phyloP scores from a whole-genome alignment of 2,329 filamentous ascomycete species.

The Fusarium sp. region DNA sequence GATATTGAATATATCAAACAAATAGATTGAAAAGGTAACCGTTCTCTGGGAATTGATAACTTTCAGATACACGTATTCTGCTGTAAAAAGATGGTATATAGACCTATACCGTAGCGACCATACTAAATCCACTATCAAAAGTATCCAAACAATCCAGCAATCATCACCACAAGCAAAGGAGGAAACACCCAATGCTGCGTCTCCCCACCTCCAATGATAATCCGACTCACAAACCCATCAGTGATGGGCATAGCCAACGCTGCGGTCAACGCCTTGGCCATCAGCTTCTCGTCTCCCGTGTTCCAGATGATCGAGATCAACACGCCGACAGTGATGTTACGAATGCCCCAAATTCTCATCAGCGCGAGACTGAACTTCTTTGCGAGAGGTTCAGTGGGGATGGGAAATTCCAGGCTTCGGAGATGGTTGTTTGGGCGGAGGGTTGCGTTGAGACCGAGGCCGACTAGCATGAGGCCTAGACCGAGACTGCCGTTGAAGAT shows the following conservation, averaged over 20 bases:
- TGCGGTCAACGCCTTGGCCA: background rate
- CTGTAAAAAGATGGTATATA: rapidly evolving
- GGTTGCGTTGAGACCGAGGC: slow-evolving; percentile 13
- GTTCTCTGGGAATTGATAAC: too few relatives aligned
- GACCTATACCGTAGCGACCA: too few relatives aligned
- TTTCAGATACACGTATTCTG: too few relatives aligned
- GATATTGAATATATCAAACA: too few relatives aligned
- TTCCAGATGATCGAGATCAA: background rate
- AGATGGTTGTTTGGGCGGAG: slow-evolving; percentile 10
- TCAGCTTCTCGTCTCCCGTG: rapidly evolving
- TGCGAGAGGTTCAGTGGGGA: slow-evolving; percentile 1
- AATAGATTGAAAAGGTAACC: too few relatives aligned
- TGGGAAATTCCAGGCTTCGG: background rate
- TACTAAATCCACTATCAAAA: background rate
- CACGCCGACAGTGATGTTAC: slow-evolving; percentile 8
- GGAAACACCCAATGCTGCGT: slow-evolving; percentile 20
- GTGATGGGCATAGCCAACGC: background rate
- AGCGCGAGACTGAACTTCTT: slow-evolving; percentile 10
- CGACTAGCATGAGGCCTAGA: background rate
- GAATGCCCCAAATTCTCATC: slow-evolving; percentile 15
- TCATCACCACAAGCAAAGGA: background rate
- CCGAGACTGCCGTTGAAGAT: slow-evolving; percentile 11
- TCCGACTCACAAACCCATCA: slow-evolving; percentile 7
- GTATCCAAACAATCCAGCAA: slow-evolving; percentile 1
- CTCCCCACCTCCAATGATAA: background rate